Evolutionary conservation across 2,329 filamentous ascomycete genomes (phyloP).

Genomic region (Claviceps pazoutovae): DNA sequence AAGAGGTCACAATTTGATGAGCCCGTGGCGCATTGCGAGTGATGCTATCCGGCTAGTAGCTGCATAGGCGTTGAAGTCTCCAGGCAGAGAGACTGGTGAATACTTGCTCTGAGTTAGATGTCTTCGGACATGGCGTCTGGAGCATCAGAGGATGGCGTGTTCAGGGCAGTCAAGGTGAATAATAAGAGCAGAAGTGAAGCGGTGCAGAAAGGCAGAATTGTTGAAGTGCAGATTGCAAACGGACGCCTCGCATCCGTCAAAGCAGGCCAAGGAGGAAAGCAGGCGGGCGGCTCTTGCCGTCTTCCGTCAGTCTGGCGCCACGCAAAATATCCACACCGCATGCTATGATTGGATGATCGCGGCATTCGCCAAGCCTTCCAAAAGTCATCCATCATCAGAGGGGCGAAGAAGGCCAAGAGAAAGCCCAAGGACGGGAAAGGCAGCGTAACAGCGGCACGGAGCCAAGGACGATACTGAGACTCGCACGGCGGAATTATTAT

Average conservation of each 20-base stretch:
- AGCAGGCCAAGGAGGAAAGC: neutral
- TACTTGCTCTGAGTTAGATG: neutral
- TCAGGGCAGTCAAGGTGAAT: neutral
- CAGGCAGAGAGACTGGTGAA: neutral
- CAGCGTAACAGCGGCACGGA: neutral
- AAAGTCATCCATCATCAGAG: neutral
- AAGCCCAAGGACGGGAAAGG: neutral
- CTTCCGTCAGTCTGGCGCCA: neutral
- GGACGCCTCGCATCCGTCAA: neutral
- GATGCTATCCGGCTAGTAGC: neutral
- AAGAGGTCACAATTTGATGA: neutral
- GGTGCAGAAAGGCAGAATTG: neutral
- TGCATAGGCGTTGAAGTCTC: neutral
- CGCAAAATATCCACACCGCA: neutral
- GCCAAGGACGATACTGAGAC: no score
- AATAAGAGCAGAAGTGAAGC: neutral
- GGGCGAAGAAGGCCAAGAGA: neutral
- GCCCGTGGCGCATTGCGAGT: neutral
- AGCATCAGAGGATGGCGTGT: neutral
- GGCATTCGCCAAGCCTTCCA: neutral
- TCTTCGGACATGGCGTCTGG: neutral
- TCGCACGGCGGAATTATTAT: no score
- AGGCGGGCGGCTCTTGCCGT: neutral
- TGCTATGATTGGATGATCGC: neutral
- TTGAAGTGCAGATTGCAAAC: neutral